Evolutionary conservation across 495 filamentous ascomycete genomes (phyloP), one percentile per base, ranked within the genome.

Genomic region (Penicillium paxilli): DNA sequence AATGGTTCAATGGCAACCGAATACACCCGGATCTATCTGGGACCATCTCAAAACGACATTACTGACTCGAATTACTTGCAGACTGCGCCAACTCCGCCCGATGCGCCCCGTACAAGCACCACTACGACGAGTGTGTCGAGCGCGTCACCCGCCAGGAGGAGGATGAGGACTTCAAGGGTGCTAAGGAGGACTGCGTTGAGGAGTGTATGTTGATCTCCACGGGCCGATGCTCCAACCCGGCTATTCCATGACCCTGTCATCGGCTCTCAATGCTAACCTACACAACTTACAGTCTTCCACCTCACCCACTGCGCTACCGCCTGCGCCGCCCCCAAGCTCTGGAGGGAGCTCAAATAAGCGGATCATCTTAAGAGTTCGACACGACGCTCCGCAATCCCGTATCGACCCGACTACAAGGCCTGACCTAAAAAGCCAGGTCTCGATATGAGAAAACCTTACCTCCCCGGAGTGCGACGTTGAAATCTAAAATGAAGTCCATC

Each of bases 321-420:
- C 68, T 98, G 93, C 69, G 94, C 94, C 49, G 95, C 93, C 35
- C 95, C 94, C 61, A 96, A 95, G 86, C 87, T 98, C 67, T 98
- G 88, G 81, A 82, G 85, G 52, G 70, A 82, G 65, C 87, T 98
- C 67, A 96, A 95, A 80, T 98, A 92, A 82, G 76, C 51, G 51
- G 63, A 50, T 68, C 64, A 40, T 25, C 37, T 47, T 32, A 41
- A 48, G 48, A 21, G 51, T 61, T 54, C 44, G 12, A 40, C 55
- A 52, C 47, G 53, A 35, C 55, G 42, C 44, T 38, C 40, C 51
- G 25, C 38, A 49, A 41, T 44, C 49, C 30, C 44, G 25, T 35
- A 59, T 55, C 54, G 51, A 52, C 17, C 33, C 23, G 47, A 49
- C 32, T 26, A 25, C 25, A 50, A 40, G 35, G 32, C 46, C 30